phyloP scores from a whole-genome alignment of 2,329 filamentous ascomycete species.

The Colletotrichum somersetense region DNA sequence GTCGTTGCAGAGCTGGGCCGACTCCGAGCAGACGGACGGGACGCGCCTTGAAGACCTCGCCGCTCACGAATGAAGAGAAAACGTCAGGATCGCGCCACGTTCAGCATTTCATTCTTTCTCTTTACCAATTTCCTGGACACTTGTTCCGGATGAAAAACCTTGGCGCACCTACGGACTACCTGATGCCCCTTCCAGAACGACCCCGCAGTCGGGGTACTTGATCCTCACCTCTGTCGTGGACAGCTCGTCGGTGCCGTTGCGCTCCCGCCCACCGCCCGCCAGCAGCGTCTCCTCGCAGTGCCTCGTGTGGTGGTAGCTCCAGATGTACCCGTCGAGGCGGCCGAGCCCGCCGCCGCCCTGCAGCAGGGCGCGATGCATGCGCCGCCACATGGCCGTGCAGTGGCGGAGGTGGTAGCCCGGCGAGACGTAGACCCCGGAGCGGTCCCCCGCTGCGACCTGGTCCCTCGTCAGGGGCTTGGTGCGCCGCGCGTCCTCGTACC shows the following conservation, averaged over 20 bases:
- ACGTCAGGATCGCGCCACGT: not conserved
- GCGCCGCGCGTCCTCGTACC: slow-evolving; percentile 25
- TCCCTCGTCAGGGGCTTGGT: slow-evolving; percentile 5
- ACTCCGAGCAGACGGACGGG: not conserved
- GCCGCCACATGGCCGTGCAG: slow-evolving; percentile 37
- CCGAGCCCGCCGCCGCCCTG: slow-evolving; percentile 27
- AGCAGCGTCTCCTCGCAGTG: slow-evolving; percentile 39
- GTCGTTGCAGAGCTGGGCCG: slow-evolving; percentile 29
- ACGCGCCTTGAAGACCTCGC: not conserved
- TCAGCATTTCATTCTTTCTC: not conserved
- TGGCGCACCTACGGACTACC: not conserved
- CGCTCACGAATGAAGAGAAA: not conserved
- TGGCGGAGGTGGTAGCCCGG: slow-evolving; percentile 35
- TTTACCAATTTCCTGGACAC: too few relatives aligned
- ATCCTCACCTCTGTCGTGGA: slow-evolving; percentile 37
- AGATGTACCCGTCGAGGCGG: slow-evolving; percentile 32
- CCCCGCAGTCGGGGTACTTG: slow-evolving; percentile 38
- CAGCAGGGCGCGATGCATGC: slow-evolving; percentile 38
- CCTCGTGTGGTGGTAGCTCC: slow-evolving; percentile 37
- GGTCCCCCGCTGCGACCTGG: slow-evolving; percentile 31
- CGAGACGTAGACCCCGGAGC: slow-evolving; percentile 23
- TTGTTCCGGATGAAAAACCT: not conserved
- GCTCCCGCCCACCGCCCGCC: not conserved
- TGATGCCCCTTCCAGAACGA: not conserved
- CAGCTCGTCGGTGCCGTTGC: slow-evolving; percentile 3